These are phyloP conservation scores for Lagenidium sp. DNA, from an alignment of 352 stramenopile genomes.

Conservation along the genomic window DNA sequence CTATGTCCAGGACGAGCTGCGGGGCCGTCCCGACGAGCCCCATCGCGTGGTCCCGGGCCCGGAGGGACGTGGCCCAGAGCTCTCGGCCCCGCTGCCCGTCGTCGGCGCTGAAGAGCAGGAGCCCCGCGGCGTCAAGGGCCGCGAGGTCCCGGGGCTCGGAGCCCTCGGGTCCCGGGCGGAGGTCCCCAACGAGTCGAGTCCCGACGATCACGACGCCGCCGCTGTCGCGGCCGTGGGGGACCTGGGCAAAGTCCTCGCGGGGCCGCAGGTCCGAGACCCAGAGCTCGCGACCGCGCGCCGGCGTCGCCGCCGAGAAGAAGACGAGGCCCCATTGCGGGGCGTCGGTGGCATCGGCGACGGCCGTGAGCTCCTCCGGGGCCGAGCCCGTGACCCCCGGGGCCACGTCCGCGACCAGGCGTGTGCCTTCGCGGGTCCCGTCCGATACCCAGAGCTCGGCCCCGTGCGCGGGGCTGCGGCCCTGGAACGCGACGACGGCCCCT, in stretches of 20 bases:
- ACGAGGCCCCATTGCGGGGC: no score
- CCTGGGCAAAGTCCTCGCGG: slow-evolving; percentile 17
- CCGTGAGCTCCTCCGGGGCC: slow-evolving; percentile 24
- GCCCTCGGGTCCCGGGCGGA: slow-evolving; percentile 26
- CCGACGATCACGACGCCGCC: slow-evolving; percentile 12
- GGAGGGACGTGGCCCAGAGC: slow-evolving; percentile 73
- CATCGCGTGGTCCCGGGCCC: slow-evolving; percentile 27
- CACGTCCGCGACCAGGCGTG: slow-evolving; percentile 45
- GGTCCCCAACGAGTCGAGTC: slow-evolving; percentile 50
- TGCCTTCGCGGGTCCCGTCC: slow-evolving; percentile 46
- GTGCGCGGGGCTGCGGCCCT: slow-evolving; percentile 15
- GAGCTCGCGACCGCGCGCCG: slow-evolving; percentile 32
- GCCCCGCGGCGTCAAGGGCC: slow-evolving; percentile 5
- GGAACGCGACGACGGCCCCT: slow-evolving; percentile 27
- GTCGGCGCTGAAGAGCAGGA: slow-evolving; percentile 78
- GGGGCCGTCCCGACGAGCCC: no score
- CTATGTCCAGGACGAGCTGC: slow-evolving; percentile 51
- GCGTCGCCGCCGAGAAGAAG: slow-evolving; percentile 47
- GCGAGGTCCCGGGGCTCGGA: slow-evolving; percentile 49
- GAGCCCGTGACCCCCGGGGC: slow-evolving; percentile 31
- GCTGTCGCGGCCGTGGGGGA: slow-evolving; percentile 8
- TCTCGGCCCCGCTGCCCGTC: slow-evolving; percentile 75
- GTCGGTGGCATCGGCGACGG: slow-evolving; percentile 16
- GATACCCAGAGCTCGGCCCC: slow-evolving; percentile 73
- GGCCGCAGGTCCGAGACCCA: slow-evolving; percentile 45